These are phyloP conservation scores for Panaeolus cyanescens DNA, from an alignment of 768 basidiomycete species.

Conservation along the genomic window DNA sequence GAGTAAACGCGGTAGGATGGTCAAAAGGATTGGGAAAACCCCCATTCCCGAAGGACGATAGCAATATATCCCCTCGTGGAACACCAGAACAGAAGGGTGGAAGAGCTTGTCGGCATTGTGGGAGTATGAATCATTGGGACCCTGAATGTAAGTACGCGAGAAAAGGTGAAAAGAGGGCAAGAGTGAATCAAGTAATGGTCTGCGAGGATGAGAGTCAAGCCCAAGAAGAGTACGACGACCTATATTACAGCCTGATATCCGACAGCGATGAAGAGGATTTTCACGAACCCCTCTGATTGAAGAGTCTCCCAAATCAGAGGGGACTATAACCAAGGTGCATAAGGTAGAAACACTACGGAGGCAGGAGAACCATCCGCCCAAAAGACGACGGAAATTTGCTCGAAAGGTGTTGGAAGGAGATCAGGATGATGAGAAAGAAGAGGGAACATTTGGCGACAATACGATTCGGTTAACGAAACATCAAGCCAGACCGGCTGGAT, in stretches of 20 bases:
- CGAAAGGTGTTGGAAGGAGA: too few relatives aligned
- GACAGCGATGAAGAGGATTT: slow-evolving; percentile 12
- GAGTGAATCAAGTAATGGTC: slow-evolving; percentile 17
- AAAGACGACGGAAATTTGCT: too few relatives aligned
- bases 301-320: too few relatives aligned
- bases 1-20: slow-evolving; percentile 5
- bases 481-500: slow-evolving; percentile 31
- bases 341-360: too few relatives aligned
- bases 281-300: background rate
- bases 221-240: slow-evolving; percentile 28
- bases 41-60: slow-evolving; percentile 25
- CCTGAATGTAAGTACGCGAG: slow-evolving; percentile 30
- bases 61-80: slow-evolving; percentile 8
- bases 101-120: slow-evolving; percentile 24
- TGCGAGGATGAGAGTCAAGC: slow-evolving; percentile 14
- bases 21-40: slow-evolving; percentile 8
- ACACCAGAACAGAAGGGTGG: slow-evolving; percentile 21
- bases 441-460: background rate
- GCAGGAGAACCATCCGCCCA: too few relatives aligned
- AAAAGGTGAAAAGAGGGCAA: slow-evolving; percentile 12
- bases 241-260: slow-evolving; percentile 19
- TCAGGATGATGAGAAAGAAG: background rate
- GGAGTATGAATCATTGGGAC: too few relatives aligned
- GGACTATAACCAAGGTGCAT: too few relatives aligned
- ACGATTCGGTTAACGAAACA: too few relatives aligned